Conservation (phyloP, 768 basidiomycete genomes). For the Clitopilus hobsonii region DNA sequence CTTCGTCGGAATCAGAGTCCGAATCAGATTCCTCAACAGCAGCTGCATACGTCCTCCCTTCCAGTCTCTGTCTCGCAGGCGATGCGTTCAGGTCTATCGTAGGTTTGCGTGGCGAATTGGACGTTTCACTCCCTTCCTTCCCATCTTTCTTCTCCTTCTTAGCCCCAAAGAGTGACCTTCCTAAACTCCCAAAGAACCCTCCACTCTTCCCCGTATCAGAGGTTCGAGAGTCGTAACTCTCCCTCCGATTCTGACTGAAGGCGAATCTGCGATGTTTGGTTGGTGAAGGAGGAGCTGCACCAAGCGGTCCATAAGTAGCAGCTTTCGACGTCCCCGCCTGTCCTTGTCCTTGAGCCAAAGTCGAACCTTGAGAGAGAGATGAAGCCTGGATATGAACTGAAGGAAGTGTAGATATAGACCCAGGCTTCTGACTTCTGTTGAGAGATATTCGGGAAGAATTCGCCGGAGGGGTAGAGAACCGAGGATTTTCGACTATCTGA, state of each 20-base stretch:
- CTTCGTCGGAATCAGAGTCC: too few relatives aligned
- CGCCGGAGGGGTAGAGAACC: conserved; percentile 27
- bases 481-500: conserved; percentile 52
- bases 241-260: not conserved
- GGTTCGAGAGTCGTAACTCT: not conserved
- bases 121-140: too few relatives aligned
- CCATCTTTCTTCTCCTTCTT: conserved; percentile 4
- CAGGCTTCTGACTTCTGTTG: not conserved
- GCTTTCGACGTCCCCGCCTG: too few relatives aligned
- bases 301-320: not conserved
- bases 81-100: not conserved
- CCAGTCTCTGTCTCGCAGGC: conserved; percentile 1
- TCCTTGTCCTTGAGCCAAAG: too few relatives aligned
- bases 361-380: too few relatives aligned
- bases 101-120: too few relatives aligned
- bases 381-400: too few relatives aligned
- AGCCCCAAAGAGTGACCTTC: conserved; percentile 34
- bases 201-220: conserved; percentile 4
- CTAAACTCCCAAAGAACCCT: conserved; percentile 41
- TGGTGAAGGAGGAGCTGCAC: not conserved
- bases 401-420: too few relatives aligned
- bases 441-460: not conserved
- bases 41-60: not conserved
- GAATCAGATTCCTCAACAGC: too few relatives aligned
- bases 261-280: not conserved